Evolutionary conservation across 2,329 filamentous ascomycete species (phyloP).

Genomic region (Trichoderma afroharzianum): DNA sequence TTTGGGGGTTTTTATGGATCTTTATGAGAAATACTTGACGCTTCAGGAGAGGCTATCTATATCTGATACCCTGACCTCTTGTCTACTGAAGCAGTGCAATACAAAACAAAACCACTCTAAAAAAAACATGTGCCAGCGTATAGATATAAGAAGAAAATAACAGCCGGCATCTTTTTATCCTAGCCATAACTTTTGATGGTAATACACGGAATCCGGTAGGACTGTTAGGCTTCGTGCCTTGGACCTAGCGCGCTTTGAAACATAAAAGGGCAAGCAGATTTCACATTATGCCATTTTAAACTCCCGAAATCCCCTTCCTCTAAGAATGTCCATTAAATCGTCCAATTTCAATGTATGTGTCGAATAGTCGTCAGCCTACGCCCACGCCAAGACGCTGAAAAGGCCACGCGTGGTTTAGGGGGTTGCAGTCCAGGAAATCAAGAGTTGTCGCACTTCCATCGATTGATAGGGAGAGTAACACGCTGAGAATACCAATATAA

Average conservation of each 20-base stretch:
- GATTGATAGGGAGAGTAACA: background rate
- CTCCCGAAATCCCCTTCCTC: background rate
- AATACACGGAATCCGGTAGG: background rate
- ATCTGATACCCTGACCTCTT: slow-evolving; percentile 7
- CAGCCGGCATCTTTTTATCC: slow-evolving; percentile 1
- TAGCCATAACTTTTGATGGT: slow-evolving; percentile 11
- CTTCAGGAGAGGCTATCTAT: slow-evolving; percentile 10
- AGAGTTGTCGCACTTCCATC: background rate
- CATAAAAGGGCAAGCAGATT: background rate
- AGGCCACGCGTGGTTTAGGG: background rate
- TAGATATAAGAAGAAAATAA: background rate
- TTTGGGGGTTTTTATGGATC: background rate
- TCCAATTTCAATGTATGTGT: background rate
- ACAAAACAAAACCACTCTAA: slow-evolving; percentile 2
- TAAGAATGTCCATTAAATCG: background rate
- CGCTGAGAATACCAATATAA: background rate
- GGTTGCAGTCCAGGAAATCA: background rate
- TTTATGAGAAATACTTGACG: background rate
- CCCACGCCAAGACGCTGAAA: background rate
- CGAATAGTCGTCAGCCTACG: background rate
- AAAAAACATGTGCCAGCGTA: background rate
- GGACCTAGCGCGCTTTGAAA: background rate
- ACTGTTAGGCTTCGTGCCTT: background rate
- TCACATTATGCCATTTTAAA: background rate
- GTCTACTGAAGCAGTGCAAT: background rate